Evolutionary conservation across 1,284 basidiomycete species (phyloP).

Genomic region (Mycena citricolor): DNA sequence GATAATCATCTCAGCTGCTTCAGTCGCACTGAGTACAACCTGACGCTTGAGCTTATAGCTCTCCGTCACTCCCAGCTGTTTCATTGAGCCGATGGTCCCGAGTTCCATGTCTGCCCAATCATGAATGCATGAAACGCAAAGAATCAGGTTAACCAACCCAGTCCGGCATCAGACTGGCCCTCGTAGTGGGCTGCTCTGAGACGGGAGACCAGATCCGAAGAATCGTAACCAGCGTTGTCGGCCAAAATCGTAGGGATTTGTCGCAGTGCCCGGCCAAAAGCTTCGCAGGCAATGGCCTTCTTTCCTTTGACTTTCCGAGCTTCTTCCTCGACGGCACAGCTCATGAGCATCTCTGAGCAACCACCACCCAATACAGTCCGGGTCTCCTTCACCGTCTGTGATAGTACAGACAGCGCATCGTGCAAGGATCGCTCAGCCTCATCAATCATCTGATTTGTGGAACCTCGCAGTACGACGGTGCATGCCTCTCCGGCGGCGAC

Average conservation of each 20-base stretch:
- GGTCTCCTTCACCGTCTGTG: conserved; percentile 97
- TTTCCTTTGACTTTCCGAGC: conserved; percentile 88
- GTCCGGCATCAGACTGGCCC: conserved; percentile 80
- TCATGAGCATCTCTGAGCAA: conserved; percentile 98
- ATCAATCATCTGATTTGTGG: conserved; percentile 98
- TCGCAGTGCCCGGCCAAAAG: conserved; percentile 85
- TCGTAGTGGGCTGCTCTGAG: conserved; percentile 95
- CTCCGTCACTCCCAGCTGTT: conserved; percentile 86
- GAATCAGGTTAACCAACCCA: conserved; percentile 54
- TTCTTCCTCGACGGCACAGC: conserved; percentile 88
- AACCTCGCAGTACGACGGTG: conserved; percentile 96
- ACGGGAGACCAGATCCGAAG: conserved; percentile 90
- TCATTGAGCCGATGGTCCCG: conserved; percentile 88
- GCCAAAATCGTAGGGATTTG: conserved; percentile 97
- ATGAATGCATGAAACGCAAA: conserved; percentile 6
- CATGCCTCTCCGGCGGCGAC: conserved; percentile 99
- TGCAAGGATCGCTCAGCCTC: conserved; percentile 98
- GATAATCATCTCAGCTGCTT: conserved; percentile 98
- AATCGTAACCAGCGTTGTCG: conserved; percentile 98
- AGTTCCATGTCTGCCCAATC: conserved; percentile 75
- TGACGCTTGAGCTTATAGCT: conserved; percentile 97
- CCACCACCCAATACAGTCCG: conserved; percentile 93
- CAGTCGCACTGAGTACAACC: conserved; percentile 91
- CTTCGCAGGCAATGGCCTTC: conserved; percentile 93
- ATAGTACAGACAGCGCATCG: conserved; percentile 95